Evolutionary conservation across 73 alveolate species (phyloP), one percentile per base, ranked within the genome.

Genomic region (Effrenium voratum): DNA sequence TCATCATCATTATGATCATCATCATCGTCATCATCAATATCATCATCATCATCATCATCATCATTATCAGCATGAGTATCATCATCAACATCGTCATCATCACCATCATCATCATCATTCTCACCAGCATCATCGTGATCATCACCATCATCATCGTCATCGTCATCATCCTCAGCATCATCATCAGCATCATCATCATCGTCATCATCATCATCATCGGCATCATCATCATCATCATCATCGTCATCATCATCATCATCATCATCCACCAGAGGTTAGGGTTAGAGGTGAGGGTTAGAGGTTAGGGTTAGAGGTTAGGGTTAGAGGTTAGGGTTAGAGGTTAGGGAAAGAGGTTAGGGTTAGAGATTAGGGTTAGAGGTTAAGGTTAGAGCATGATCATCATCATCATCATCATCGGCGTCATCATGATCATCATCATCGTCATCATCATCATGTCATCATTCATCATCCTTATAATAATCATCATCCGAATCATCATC

Each of bases 41-140:
- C 72, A 57, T 57, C 72, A 57, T 57, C 72, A 57, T 57, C 72
- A 57, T 57, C 72, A 57, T 57, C 72, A 57, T 57, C 72, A 57
- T 57, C 72, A 57, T 57, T 30, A 57, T 57, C 72, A 57, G 16
- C 72, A 57, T 57, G n/a, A 57, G 16, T 30, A 57, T 57, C 72
- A 57, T 57, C 72, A 57, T 57, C 72, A 57, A 22, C 72, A 57
- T 57, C 72, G 28, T 57, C 72, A 57, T 57, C 72, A 57, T 57
- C 72, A 57, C 28, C 72, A 57, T 57, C 72, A 57, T 57, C 72
- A 57, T 57, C 72, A 57, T 57, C 72, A 57, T 57, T 30, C 16
- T 57, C 72, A 57, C 28, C 72, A 57, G 16, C 72, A 57, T 57
- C 72, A 57, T 57, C 72, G 28, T 57, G n/a, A 57, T 57, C 72